Conservation (phyloP, 1,284 basidiomycete genomes). For the Ustilago trichophora region DNA sequence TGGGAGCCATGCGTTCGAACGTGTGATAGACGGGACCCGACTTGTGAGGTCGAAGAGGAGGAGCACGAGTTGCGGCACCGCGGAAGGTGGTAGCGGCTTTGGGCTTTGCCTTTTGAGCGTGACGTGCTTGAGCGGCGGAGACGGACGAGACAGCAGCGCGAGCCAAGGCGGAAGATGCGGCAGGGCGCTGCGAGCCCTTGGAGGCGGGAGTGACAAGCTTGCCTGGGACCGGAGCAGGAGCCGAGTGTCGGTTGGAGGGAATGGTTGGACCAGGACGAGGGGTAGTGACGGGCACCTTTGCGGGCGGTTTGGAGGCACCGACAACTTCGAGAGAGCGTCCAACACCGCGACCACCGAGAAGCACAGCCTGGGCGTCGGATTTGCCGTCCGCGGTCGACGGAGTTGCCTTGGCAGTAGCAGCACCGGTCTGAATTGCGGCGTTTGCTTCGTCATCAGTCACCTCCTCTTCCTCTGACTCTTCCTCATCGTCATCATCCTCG, state of each 20-base stretch:
- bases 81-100: slow-evolving; percentile 40
- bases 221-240: slow-evolving; percentile 25
- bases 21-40: slow-evolving; percentile 61
- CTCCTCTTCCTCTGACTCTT: slow-evolving; percentile 64
- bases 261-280: slow-evolving; percentile 34
- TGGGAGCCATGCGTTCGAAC: slow-evolving; percentile 63
- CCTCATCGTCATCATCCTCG: slow-evolving; percentile 61
- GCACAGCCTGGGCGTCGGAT: slow-evolving; percentile 2
- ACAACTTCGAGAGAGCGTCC: slow-evolving; percentile 13
- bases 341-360: slow-evolving; percentile 18
- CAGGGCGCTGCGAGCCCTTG: slow-evolving; percentile 35
- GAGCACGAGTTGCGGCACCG: slow-evolving; percentile 32
- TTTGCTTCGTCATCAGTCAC: slow-evolving; percentile 53
- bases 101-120: slow-evolving; percentile 23
- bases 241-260: slow-evolving; percentile 32
- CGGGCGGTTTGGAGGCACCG: slow-evolving; percentile 35
- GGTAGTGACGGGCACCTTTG: slow-evolving; percentile 38
- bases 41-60: slow-evolving; percentile 41
- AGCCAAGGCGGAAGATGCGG: slow-evolving; percentile 45
- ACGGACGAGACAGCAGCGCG: slow-evolving; percentile 43
- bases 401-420: slow-evolving; percentile 5
- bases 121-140: slow-evolving; percentile 32
- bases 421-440: background rate
- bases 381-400: slow-evolving; percentile 3
- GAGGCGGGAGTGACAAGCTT: slow-evolving; percentile 33